Base-by-base conservation (phyloP, 2,329 filamentous ascomycete species). In the Fusarium albidum region DNA sequence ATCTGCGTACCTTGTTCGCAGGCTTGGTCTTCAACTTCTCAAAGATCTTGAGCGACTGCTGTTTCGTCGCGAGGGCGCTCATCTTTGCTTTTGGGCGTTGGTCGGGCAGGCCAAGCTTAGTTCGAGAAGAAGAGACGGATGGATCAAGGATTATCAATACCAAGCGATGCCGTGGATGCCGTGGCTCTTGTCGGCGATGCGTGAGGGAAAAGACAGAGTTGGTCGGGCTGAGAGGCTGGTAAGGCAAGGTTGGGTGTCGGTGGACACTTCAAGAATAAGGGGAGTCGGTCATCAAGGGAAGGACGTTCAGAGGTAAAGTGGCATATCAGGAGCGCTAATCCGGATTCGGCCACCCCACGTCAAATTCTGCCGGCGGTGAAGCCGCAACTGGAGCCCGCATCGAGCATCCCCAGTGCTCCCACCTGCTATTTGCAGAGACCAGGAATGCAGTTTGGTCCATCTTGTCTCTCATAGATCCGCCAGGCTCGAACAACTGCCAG, bases 11-110 rank as follows among this genome's bases (percentile, higher is more conserved):
- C 85, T 96, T 96, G 81, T 99, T 99, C 57, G 93, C 92, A 55
- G 88, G 86, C 81, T 97, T 96, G 52, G 87, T 84, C 83, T 96
- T 97, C 73, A 98, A 80, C 81, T 97, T 97, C 81, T 96, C 91
- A 78, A 99, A 99, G 76, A 99, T 91, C 79, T 93, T 94, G 75
- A 94, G 90, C 77, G 94, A 97, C 81, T 98, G 87, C 73, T 92
- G 86, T 82, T 98, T 99, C 46, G 91, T 89, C 72, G 95, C 95
- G 67, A 89, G 80, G 71, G 75, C 82, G 74, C 79, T 83, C 85
- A 88, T 88, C 52, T 73, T 85, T 77, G 66, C 65, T 58, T 61
- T 53, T 57, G 46, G 45, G 49, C 46, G 55, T 59, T 38, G 51
- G 41, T 52, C 33, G 45, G 31, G 55, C 27, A n/a, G 40, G 37